These are phyloP conservation scores for Tylopilus sp. DNA, from an alignment of 768 basidiomycete genomes.

Conservation along the genomic window DNA sequence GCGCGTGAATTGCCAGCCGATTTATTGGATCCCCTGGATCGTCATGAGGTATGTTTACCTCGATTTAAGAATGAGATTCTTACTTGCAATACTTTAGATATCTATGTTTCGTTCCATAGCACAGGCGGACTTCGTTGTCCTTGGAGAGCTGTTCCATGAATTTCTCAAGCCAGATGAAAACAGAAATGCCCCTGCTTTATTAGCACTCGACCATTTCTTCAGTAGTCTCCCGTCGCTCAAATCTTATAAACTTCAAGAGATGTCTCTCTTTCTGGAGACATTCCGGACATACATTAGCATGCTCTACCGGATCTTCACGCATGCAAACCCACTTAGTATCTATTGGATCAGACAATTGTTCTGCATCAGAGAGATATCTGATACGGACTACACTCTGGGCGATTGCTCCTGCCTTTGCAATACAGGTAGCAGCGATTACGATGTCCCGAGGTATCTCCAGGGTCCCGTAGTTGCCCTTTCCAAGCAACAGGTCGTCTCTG, in stretches of 20 bases:
- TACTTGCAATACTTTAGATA: slow-evolving; percentile 8
- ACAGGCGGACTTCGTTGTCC: slow-evolving; percentile 17
- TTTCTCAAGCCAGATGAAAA: slow-evolving; percentile 28
- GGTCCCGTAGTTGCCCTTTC: too few species aligned
- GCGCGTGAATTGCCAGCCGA: slow-evolving; percentile 13
- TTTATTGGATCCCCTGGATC: slow-evolving; percentile 2
- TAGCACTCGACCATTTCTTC: slow-evolving; percentile 10
- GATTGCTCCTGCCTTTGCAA: slow-evolving; percentile 7
- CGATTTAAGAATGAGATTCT: background rate
- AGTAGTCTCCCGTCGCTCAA: slow-evolving; percentile 13
- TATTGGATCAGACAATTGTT: slow-evolving; percentile 28
- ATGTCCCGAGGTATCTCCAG: too few species aligned
- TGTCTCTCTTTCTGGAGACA: slow-evolving; percentile 2
- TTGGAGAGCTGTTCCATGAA: slow-evolving; percentile 30
- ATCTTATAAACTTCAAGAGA: slow-evolving; percentile 18
- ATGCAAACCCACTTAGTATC: slow-evolving; percentile 3
- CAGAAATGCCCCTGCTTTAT: slow-evolving; percentile 1
- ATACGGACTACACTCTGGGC: slow-evolving; percentile 8
- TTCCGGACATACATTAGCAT: slow-evolving; percentile 7
- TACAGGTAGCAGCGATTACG: background rate
- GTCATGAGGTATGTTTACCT: slow-evolving; percentile 9
- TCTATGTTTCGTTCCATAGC: slow-evolving; percentile 35
- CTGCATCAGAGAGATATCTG: slow-evolving; percentile 9
- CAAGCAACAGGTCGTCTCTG: slow-evolving; percentile 18
- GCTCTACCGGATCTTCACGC: background rate